Evolutionary conservation across 148 eudicot species (phyloP), one percentile per base, ranked within the genome.

Genomic region (Oxyria digyna): DNA sequence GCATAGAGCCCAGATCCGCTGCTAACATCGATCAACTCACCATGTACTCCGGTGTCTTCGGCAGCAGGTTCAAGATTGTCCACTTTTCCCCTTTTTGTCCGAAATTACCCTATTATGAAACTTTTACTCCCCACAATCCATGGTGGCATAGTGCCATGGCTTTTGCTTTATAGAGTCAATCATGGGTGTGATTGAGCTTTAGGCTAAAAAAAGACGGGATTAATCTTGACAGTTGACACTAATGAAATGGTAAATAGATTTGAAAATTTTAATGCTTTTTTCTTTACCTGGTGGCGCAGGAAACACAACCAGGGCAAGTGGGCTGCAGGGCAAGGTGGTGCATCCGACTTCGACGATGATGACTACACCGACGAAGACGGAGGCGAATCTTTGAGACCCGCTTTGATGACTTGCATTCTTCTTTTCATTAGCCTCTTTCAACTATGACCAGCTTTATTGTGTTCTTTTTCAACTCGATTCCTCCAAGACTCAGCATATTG

Each of bases 1-100:
- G 97, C 17, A 80, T 85, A 55, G 96, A 88, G 80, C 97, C 97
- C 50, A 91, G 81, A 57, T 88, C 97, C 46, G 92, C 89, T 40
- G 33, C 77, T 11, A 72, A 75, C 69, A 85, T 91, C 62, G 92
- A 91, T 71, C 90, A 87, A 64, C 86, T 91, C 59, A 83, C 88
- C 77, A 62, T 71, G 67, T 75, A 88, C 62, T 83, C 97, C 29
- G 97, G 97, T 27, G 99, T 91, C 38, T 85, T 91, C 20, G 89
- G 89, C 3, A 73, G 81, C 85, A 95, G 97, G 99, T 93, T 67
- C 45, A 8, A n/a, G 18, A 0, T 46, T 20, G 4, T n/a, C 29
- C 3, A 0, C 10, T 67, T 21, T 35, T 65, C 8, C 29, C 11
- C 31, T 18, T 27, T 42, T 41, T 42, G 26, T n/a, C 49, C 20